Conservation (phyloP, 208 protist species). For the Crithidia mellificae region DNA sequence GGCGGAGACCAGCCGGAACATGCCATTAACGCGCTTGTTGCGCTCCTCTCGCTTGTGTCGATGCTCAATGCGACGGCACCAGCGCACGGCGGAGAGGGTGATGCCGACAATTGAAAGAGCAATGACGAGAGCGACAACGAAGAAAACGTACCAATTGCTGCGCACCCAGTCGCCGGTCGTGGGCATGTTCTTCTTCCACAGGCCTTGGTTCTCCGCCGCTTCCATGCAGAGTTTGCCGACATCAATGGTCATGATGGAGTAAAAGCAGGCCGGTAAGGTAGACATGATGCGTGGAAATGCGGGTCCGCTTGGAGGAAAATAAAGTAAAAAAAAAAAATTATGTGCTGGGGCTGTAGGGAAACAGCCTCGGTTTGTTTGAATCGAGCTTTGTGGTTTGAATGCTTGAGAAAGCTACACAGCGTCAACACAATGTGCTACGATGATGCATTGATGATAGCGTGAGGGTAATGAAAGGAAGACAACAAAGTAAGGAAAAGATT, state of each 20-base stretch:
- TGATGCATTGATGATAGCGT: no score
- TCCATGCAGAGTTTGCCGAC: not conserved
- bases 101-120: slow-evolving; percentile 11
- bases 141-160: slow-evolving; percentile 25
- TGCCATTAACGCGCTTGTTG: slow-evolving; percentile 27
- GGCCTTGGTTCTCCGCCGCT: not conserved
- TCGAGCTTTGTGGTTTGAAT: no score
- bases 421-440: no score
- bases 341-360: no score
- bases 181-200: slow-evolving; percentile 16
- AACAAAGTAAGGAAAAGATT: no score
- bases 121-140: slow-evolving; percentile 8
- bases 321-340: no score
- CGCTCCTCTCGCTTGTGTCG: slow-evolving; percentile 7
- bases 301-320: no score
- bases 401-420: no score
- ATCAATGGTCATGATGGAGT: not conserved
- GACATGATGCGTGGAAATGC: not conserved
- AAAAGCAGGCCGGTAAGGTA: not conserved
- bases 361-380: no score
- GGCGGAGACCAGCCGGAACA: slow-evolving; percentile 13
- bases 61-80: slow-evolving; percentile 15
- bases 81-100: slow-evolving; percentile 16
- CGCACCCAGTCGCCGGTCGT: slow-evolving; percentile 17
- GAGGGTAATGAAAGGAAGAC: no score